Evolutionary conservation across 2,329 filamentous ascomycete genomes (phyloP).

Genomic region (Neospermospora avenae): DNA sequence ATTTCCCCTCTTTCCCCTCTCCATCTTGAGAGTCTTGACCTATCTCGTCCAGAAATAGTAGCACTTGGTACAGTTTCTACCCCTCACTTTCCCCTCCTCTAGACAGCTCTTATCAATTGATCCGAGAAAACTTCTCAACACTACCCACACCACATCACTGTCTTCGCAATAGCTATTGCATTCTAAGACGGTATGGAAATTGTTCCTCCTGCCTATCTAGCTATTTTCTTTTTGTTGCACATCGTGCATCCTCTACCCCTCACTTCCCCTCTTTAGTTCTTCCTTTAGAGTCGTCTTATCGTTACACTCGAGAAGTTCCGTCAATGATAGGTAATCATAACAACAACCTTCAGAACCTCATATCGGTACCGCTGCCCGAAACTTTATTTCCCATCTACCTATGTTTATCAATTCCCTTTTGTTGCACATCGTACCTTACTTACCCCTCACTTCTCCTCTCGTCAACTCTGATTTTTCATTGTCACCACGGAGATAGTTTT

Average conservation of each 20-base stretch:
- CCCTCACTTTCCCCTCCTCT: not conserved
- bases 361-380: not conserved
- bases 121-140: too few relatives aligned
- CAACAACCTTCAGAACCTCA: not conserved
- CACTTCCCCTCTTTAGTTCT: not conserved
- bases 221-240: not conserved
- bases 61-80: not conserved
- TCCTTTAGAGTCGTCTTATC: too few relatives aligned
- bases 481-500: too few relatives aligned
- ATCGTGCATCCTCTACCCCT: not conserved
- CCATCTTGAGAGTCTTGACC: too few relatives aligned
- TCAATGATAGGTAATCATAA: too few relatives aligned
- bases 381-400: not conserved
- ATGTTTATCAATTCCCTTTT: not conserved
- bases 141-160: too few relatives aligned
- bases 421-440: not conserved
- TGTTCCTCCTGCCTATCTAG: too few relatives aligned
- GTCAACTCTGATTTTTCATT: not conserved
- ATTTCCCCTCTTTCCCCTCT: too few relatives aligned
- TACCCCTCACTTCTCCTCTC: not conserved
- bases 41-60: too few relatives aligned
- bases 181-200: too few relatives aligned
- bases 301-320: too few relatives aligned
- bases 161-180: too few relatives aligned
- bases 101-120: not conserved